Evolutionary conservation across 768 basidiomycete genomes (phyloP).

Genomic region (Termitomyces sp.): DNA sequence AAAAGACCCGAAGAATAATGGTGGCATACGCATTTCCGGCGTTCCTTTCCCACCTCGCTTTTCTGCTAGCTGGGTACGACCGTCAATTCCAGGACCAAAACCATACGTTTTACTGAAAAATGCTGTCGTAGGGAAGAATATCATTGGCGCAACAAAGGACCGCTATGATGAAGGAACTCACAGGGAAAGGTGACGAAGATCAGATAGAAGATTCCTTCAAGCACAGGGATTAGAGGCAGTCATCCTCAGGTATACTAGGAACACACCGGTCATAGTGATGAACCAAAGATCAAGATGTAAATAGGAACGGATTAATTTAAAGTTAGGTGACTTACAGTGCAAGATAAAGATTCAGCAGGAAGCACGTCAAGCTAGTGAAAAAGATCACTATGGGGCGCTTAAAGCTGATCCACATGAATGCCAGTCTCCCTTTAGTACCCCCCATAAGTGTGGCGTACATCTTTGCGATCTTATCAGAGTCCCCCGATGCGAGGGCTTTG

Average conservation of each 20-base stretch:
- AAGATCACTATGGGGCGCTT: constrained; percentile 58
- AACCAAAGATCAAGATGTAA: background rate
- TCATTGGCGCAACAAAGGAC: background rate
- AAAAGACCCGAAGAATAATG: too few relatives aligned
- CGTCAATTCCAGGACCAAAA: constrained; percentile 47
- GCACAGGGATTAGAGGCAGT: background rate
- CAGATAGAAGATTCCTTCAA: constrained; percentile 59
- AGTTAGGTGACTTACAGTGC: constrained; percentile 49
- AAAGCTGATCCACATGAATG: constrained; percentile 58
- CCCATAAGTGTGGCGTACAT: background rate
- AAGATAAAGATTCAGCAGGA: constrained; percentile 65
- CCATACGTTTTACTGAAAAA: constrained; percentile 51
- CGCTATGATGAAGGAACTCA: constrained; percentile 21
- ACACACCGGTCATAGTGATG: constrained; percentile 53
- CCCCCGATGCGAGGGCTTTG: constrained; percentile 4
- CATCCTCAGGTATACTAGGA: background rate
- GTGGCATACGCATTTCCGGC: constrained; percentile 48
- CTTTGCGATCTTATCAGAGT: background rate
- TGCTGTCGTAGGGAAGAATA: constrained; percentile 18
- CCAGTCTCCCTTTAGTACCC: background rate
- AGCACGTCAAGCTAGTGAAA: constrained; percentile 60
- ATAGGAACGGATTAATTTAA: background rate
- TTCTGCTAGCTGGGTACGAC: constrained; percentile 50
- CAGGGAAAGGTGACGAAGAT: constrained; percentile 68
- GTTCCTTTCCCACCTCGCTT: too few relatives aligned